phyloP scores from a whole-genome alignment of 345 rosid genomes.

The Citrus unshiu region DNA sequence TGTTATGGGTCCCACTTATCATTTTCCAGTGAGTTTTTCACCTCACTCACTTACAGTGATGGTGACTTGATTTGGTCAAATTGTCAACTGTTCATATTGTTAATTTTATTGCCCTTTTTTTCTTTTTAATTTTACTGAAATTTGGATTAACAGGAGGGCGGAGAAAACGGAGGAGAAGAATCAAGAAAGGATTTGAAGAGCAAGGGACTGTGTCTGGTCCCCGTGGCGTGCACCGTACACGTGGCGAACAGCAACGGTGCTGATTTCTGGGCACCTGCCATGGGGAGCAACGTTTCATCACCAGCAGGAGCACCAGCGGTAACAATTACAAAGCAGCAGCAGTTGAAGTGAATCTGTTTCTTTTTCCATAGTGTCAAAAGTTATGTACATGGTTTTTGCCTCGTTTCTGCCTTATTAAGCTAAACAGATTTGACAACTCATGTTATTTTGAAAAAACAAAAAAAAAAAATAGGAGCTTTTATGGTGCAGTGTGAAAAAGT shows the following conservation, averaged over 20 bases:
- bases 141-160: conserved; percentile 30
- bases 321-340: neutral
- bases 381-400: conserved; percentile 6
- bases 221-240: conserved; percentile 55
- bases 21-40: too few species aligned
- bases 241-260: conserved; percentile 73
- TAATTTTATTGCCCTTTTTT: neutral
- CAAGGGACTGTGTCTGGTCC: conserved; percentile 83
- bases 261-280: conserved; percentile 85
- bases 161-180: conserved; percentile 34
- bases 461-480: neutral
- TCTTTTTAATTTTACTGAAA: neutral
- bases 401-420: neutral
- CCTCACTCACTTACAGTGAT: neutral
- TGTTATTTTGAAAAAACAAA: neutral
- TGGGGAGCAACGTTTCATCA: conserved; percentile 25
- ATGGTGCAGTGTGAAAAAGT: neutral
- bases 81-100: neutral
- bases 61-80: neutral
- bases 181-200: conserved; percentile 49
- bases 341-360: neutral
- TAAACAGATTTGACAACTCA: neutral
- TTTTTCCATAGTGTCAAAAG: too few species aligned
- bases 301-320: conserved; percentile 12
- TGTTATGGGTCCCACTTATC: neutral